Percentiles rank a stretch among this genome's conserved stretches.
These are phyloP conservation scores for Pinus albicaulis DNA, from an alignment of 75 land plant genomes.

Conservation along the genomic window DNA sequence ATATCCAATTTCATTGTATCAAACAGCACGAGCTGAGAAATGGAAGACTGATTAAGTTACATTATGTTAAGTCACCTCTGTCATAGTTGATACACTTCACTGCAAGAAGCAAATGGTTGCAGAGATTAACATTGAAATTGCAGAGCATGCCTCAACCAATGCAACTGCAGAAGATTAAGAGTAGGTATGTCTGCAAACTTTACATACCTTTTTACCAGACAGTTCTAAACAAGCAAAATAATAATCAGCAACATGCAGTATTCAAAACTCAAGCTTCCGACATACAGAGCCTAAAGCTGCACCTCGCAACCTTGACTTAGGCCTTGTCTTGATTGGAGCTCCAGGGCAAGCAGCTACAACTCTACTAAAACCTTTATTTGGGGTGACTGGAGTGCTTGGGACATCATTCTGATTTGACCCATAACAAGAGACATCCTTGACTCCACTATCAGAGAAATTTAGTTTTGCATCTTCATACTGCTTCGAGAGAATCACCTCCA, in stretches of 20 bases:
- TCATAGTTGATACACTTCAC: neutral
- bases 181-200: neutral
- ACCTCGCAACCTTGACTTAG: neutral
- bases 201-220: neutral
- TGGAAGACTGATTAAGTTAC: neutral
- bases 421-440: neutral
- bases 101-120: neutral
- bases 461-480: conserved; percentile 3
- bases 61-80: neutral
- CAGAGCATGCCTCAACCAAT: neutral
- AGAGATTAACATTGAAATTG: conserved; percentile 5
- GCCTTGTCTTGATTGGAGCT: neutral
- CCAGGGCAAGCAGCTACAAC: neutral
- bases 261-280: conserved; percentile 6
- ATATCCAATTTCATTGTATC: neutral
- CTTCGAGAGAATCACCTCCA: conserved; percentile 8
- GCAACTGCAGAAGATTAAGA: neutral
- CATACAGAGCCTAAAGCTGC: conserved; percentile 9
- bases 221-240: neutral
- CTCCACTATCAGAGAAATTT: neutral
- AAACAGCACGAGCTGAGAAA: neutral
- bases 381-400: neutral
- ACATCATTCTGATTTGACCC: neutral
- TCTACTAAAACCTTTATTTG: neutral
- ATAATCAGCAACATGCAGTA: neutral